Evolutionary conservation across 2,329 filamentous ascomycete species (phyloP), one percentile per base, ranked within the genome.

Genomic region (Nigrospora osmanthi): DNA sequence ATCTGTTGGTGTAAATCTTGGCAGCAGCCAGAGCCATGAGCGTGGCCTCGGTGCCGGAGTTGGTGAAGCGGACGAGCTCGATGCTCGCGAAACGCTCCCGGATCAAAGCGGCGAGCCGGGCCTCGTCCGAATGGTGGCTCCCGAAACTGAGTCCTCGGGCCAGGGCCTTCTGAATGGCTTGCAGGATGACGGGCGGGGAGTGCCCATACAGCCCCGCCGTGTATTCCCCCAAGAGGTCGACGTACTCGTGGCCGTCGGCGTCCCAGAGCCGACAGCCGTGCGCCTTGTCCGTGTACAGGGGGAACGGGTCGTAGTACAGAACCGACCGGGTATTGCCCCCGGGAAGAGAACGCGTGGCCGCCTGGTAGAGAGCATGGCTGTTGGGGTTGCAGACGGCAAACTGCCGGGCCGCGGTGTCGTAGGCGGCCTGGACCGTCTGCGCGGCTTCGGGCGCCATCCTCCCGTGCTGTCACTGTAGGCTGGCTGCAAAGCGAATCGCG

Each of bases 171-270:
- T 59, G 47, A 19, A 85, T 63, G 0, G 80, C 69, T 0, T 62
- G 52, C 3, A 68, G 57, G 44, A 87, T 76, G 2, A 65, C 52
- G 0, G 75, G 72, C 43, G 84, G 69, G 1, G 76, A 81, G 61
- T 87, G 82, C 0, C 83, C 83, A 54, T 78, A 85, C 12, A 87
- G 67, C 2, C 77, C 80, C 1, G 83, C 83, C 0, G 78, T 79
- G 54, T 78, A 78, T 58, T 86, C 82, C 32, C 75, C 74, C 1
- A 81, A 65, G 9, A 86, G 67, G 53, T 87, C 81, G 13, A 54
- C 58, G 40, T 54, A 64, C 57, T 54, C 59, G 16, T 65, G 58
- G 9, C 60, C 67, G 40, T 73, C 71, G 35, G 65, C 66, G 3
- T 69, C 70, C 4, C 56, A 64, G 7, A 73, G 52, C 35, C 61